Evolutionary conservation across 2,329 filamentous ascomycete species (phyloP).

Genomic region (Venturia aucupariae): DNA sequence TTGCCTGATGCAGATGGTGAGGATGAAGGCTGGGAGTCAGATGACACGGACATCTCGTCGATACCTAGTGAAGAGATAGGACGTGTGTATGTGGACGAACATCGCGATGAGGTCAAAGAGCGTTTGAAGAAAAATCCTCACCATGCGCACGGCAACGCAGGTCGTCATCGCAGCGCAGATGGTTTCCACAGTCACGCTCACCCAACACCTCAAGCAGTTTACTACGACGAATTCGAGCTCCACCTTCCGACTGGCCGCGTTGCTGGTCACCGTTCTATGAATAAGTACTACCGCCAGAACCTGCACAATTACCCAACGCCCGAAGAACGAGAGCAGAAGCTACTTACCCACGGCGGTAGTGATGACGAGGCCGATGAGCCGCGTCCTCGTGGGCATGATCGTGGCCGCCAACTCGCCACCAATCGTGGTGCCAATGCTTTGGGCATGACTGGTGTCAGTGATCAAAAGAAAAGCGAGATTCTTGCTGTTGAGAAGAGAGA

Average conservation of each 20-base stretch:
- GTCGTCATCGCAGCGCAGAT: conserved; percentile 64
- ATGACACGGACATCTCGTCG: conserved; percentile 73
- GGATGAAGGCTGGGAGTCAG: conserved; percentile 90
- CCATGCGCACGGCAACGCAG: conserved; percentile 61
- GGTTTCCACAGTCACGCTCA: conserved; percentile 79
- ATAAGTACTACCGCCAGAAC: conserved; percentile 88
- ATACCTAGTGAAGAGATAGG: conserved; percentile 78
- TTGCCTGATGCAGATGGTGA: conserved; percentile 47
- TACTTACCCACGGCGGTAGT: conserved; percentile 35
- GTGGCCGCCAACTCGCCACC: conserved; percentile 30
- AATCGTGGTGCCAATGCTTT: conserved; percentile 56
- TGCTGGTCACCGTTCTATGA: conserved; percentile 80
- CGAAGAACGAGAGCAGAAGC: conserved; percentile 61
- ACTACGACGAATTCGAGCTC: conserved; percentile 87
- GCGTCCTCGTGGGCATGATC: conserved; percentile 21
- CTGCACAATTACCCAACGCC: conserved; percentile 72
- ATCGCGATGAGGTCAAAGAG: conserved; percentile 57
- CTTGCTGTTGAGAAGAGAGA: conserved; percentile 59
- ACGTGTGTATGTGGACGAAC: conserved; percentile 65
- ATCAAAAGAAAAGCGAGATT: conserved; percentile 64
- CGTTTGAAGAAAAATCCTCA: conserved; percentile 69
- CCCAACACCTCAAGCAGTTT: conserved; percentile 62
- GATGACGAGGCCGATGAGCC: conserved; percentile 31
- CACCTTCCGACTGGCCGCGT: conserved; percentile 84
- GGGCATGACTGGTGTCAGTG: conserved; percentile 69